Base-by-base conservation (phyloP, 495 filamentous ascomycete genomes). In the Haplographium delicatum region DNA sequence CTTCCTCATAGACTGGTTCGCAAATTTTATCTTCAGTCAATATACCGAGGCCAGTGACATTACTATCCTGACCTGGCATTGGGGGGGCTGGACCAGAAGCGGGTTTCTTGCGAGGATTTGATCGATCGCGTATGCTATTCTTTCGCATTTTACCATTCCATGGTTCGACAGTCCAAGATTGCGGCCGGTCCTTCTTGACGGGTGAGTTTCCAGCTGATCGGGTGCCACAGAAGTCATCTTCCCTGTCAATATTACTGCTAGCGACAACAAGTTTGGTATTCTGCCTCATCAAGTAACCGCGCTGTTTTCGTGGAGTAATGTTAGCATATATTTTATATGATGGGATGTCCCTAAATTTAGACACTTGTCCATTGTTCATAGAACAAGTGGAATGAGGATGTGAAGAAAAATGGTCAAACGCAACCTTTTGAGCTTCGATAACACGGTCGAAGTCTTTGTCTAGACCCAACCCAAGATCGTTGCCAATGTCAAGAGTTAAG, bases 341-440 rank as follows among this genome's bases (percentile, higher is more conserved):
- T 27, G 28, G 15, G n/a, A 23, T 9, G 28, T 47, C 9, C 15
- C 30, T 44, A 10, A 31, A 40, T 15, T 1, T 45, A 41, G 59
- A 62, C 59, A 46, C 59, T 62, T 62, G 59, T 57, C 54, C 47
- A 24, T 53, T 44, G 26, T 44, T 22, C 31, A 33, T 18, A 34
- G 46, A 55, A n/a, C 22, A 45, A 22, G 47, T 15, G 23, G 50
- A 50, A n/a, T n/a, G n/a, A n/a, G n/a, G n/a, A 15, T 50, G 39
- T 30, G 52, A 58, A 55, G 22, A 54, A 54, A 33, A 42, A 44
- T 53, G 47, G 52, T 49, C 35, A 43, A 54, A 65, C 70, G 71
- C 77, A 78, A 97, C 93, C 89, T 98, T 98, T 89, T 96, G 90
- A 58, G 85, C 82, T 68, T 97, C 93, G 61, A 96, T 93, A 18